These are phyloP conservation scores for Climacium dendroides DNA, from an alignment of 225 moss, liverwort and hornwort genomes.

Conservation along the genomic window DNA sequence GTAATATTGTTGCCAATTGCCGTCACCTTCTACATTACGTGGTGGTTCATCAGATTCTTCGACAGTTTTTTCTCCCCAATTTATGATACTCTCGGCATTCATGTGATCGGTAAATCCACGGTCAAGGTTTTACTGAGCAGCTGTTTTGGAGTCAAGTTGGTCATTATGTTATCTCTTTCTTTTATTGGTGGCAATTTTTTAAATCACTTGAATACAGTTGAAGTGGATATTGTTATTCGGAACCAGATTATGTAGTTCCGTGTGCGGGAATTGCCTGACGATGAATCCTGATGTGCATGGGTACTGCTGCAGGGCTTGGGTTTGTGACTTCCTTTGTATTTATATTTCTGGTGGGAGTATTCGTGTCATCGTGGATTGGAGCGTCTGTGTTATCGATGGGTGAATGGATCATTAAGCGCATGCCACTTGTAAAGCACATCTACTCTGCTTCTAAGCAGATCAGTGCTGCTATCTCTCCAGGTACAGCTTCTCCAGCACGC, in stretches of 20 bases:
- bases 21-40: constrained; percentile 96
- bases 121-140: not conserved
- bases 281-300: not conserved
- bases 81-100: constrained; percentile 77
- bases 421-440: constrained; percentile 97
- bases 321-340: constrained; percentile 93
- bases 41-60: constrained; percentile 91
- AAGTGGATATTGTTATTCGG: not conserved
- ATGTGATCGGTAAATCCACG: constrained; percentile 64
- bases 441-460: constrained; percentile 99
- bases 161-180: not conserved
- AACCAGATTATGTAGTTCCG: not conserved
- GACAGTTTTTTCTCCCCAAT: constrained; percentile 93
- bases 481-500: constrained; percentile 8
- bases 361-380: constrained; percentile 99
- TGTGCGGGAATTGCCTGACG: not conserved
- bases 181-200: not conserved
- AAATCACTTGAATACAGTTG: not conserved
- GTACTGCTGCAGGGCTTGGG: constrained; percentile 63
- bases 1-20: constrained; percentile 96
- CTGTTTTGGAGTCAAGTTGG: not conserved
- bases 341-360: constrained; percentile 95
- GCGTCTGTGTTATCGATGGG: constrained; percentile 88
- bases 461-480: constrained; percentile 98
- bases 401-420: constrained; percentile 99